Evolutionary conservation across 2,329 filamentous ascomycete genomes (phyloP), one percentile per base, ranked within the genome.

Genomic region (Nemania abortiva): DNA sequence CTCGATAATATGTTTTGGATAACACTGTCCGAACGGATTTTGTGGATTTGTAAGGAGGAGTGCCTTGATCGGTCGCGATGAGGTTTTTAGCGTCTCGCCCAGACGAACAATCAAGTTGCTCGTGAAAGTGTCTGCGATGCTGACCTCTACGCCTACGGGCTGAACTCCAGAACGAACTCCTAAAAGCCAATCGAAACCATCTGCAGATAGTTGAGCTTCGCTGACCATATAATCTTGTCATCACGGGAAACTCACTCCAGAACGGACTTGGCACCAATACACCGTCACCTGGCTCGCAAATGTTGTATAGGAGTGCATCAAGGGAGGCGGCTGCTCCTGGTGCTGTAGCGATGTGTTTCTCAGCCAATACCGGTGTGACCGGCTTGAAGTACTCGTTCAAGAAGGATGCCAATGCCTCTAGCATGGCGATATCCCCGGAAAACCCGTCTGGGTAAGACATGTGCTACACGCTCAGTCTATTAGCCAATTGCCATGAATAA

Each of bases 251-350:
- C 42, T 50, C 65, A 75, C 74, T 75, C 77, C 79, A 80, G 53
- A 70, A 79, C 24, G 78, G 78, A 3, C 65, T 74, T 1, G 76
- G 73, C 3, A 81, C 65, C 0, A 81, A 69, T 0, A 80, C 63
- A 0, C 76, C 77, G 57, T 81, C 79, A 22, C 77, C 79, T 1
- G 73, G 47, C 9, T 80, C 77, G 65, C 78, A 80, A 22, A 81
- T 77, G 37, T 76, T 77, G 59, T 72, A 74, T 3, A 81, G 59
- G 9, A 82, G 59, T 7, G 77, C 70, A 24, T 81, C 71, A 9
- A 72, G 52, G 1, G 47, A 39, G 6, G 22, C 24, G 0, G 63
- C 49, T 4, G 59, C 71, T 6, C 71, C 71, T 0, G 71, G 60
- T 0, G 71, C 66, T 4, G 53, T 64, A 0, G 56, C 29, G 7